Evolutionary conservation across 805 yeast genomes (phyloP), one percentile per base, ranked within the genome.

Genomic region (Metschnikowia lochheadii): DNA sequence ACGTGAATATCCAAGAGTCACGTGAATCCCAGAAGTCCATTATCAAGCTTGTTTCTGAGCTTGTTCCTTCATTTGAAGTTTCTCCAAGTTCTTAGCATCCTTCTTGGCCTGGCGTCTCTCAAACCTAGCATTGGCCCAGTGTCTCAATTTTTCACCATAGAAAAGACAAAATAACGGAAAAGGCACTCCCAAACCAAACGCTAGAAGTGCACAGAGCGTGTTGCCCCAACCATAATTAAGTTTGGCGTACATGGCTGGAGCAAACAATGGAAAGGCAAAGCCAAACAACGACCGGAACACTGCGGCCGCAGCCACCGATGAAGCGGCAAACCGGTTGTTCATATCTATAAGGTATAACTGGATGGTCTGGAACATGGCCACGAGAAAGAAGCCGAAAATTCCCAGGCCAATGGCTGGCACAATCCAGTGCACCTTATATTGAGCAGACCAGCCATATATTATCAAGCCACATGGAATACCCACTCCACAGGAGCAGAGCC

Each of bases 401-500:
- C 70, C 77, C 15, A 82, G 73, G 2, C 90, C 91, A 31, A 84
- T 68, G 31, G 72, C 68, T 0, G 88, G 86, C 73, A 83, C 79
- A 38, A 84, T 74, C 84, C 86, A 85, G 47, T 74, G 81, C 40
- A 81, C 60, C 31, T 76, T 62, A 32, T 76, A 69, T 58, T 82
- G 69, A 1, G 86, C 84, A 33, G 84, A 76, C 90, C 89, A 85
- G 14, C 89, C 90, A 58, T 81, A 83, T 81, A 87, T 81, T 52
- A 85, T 68, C 39, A 84, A 67, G 0, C 89, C 89, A 13, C 74
- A 70, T 0, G 89, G 83, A 54, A 81, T 73, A 15, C 76, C 59
- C 34, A 83, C 54, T 1, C 85, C 82, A 32, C 56, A 49, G 14
- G 70, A 63, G 53, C 80, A 69, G 38, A 83, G 62, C 48, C 77